Base-by-base conservation (phyloP, 139 green algal species). In the Desmodesmus armatus region DNA sequence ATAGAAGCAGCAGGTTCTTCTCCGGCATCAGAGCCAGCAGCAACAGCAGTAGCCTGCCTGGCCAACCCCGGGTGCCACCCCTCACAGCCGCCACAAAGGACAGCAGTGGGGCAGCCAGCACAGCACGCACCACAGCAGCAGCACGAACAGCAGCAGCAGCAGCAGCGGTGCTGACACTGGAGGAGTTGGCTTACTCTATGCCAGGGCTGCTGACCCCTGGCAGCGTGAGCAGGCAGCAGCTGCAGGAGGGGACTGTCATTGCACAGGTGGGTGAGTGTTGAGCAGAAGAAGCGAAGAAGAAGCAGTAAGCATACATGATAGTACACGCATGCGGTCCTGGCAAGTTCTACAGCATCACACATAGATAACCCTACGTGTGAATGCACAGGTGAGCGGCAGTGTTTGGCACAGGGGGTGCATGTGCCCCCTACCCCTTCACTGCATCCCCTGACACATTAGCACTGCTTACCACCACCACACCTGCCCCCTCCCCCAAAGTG, bases 231-330 rank as follows among this genome's bases (percentile, higher is more conserved):
- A 81, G 80, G 1, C 72, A 88, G 41, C 37, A 91, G 35, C 82
- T 94, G 41, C 35, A 86, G 51, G 29, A 11, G 1, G 85, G 51
- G n/a, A 33, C 23, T 35, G 62, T 83, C 19, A 40, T 92, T 37
- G n/a, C 7, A 13, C 91, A 94, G 78, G 78, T 93, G 44, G 11
- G 47, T 7, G n/a, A n/a, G n/a, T n/a, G n/a, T n/a, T n/a, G n/a
- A n/a, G n/a, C n/a, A n/a, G n/a, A n/a, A n/a, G n/a, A n/a, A n/a
- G n/a, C n/a, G n/a, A n/a, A n/a, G n/a, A n/a, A n/a, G n/a, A n/a
- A n/a, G n/a, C n/a, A n/a, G n/a, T n/a, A n/a, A n/a, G n/a, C n/a
- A n/a, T n/a, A n/a, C n/a, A n/a, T n/a, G n/a, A n/a, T n/a, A n/a
- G n/a, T n/a, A n/a, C n/a, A n/a, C n/a, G n/a, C n/a, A n/a, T n/a